phyloP scores from a whole-genome alignment of 495 filamentous ascomycete genomes.

The Acidiella bohemica region DNA sequence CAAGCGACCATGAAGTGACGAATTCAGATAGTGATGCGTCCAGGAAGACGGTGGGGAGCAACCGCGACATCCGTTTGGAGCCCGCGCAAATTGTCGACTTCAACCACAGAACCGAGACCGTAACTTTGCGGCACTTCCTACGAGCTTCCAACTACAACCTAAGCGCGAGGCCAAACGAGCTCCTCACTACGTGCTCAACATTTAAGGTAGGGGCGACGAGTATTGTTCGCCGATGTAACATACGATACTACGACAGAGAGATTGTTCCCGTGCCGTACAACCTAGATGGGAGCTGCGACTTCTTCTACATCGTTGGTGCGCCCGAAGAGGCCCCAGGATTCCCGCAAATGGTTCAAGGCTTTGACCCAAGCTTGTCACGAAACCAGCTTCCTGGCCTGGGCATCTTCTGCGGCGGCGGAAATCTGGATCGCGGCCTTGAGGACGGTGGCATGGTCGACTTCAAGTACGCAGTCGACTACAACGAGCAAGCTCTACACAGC shows the following conservation, averaged over 20 bases:
- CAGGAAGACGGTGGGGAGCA: neutral
- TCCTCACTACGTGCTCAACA: conserved; percentile 43
- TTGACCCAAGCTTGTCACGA: conserved; percentile 31
- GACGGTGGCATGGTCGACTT: conserved; percentile 52
- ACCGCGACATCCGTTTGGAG: conserved; percentile 29
- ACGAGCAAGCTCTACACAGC: conserved; percentile 47
- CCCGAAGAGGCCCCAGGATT: neutral
- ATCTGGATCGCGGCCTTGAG: conserved; percentile 59
- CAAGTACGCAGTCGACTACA: conserved; percentile 52
- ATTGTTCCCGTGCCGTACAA: conserved; percentile 49
- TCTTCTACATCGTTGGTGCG: conserved; percentile 42
- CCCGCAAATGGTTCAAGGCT: conserved; percentile 40
- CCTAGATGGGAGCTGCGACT: conserved; percentile 46
- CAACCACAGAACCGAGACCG: conserved; percentile 26
- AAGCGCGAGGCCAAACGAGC: conserved; percentile 45
- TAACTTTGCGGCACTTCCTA: conserved; percentile 35
- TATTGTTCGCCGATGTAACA: conserved; percentile 42
- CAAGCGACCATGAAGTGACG: neutral
- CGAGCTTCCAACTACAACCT: conserved; percentile 15
- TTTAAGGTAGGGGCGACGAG: conserved; percentile 27
- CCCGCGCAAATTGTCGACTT: conserved; percentile 40
- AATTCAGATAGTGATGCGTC: neutral
- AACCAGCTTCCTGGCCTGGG: conserved; percentile 43
- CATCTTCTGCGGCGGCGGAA: conserved; percentile 62
- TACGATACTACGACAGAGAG: conserved; percentile 37